These are phyloP conservation scores for Chlamydomonas reinhardtii DNA, from an alignment of 163 green algal genomes.

Conservation along the genomic window DNA sequence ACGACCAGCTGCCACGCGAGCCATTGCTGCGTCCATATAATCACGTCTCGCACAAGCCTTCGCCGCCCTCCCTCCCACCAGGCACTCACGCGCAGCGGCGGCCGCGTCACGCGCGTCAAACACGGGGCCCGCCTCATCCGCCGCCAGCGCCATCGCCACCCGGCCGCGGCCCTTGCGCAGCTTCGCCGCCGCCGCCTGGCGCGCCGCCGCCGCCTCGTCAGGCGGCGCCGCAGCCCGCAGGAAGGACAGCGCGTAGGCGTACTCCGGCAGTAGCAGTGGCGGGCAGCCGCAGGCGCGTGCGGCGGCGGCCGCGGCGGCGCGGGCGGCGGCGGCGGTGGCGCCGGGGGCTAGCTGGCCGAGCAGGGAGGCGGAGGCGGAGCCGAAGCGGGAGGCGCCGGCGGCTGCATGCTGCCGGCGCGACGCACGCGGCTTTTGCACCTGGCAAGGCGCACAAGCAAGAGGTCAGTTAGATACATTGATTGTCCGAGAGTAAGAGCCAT, in stretches of 20 bases:
- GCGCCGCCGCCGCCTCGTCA: background rate
- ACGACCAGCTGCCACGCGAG: too few species aligned
- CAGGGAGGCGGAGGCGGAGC: too few species aligned
- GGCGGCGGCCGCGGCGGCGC: background rate
- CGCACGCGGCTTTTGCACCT: conserved; percentile 11
- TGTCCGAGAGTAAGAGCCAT: too few species aligned
- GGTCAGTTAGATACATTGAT: background rate
- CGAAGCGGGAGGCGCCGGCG: background rate
- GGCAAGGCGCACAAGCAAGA: too few species aligned
- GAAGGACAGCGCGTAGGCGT: conserved; percentile 40
- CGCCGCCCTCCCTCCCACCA: background rate
- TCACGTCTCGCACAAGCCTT: too few species aligned
- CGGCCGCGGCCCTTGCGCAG: too few species aligned
- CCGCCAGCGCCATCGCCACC: background rate
- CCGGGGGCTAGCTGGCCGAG: too few species aligned
- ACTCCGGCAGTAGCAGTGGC: conserved; percentile 52
- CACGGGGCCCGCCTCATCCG: background rate
- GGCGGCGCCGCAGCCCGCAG: conserved; percentile 28
- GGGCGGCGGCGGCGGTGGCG: background rate
- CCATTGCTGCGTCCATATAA: too few species aligned
- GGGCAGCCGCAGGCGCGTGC: background rate
- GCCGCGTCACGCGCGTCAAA: conserved; percentile 39
- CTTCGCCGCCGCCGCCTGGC: background rate
- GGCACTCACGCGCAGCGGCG: conserved; percentile 16
- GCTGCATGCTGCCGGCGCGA: background rate